Base-by-base conservation (phyloP, 2,329 filamentous ascomycete species). In the Xylaria sp. region DNA sequence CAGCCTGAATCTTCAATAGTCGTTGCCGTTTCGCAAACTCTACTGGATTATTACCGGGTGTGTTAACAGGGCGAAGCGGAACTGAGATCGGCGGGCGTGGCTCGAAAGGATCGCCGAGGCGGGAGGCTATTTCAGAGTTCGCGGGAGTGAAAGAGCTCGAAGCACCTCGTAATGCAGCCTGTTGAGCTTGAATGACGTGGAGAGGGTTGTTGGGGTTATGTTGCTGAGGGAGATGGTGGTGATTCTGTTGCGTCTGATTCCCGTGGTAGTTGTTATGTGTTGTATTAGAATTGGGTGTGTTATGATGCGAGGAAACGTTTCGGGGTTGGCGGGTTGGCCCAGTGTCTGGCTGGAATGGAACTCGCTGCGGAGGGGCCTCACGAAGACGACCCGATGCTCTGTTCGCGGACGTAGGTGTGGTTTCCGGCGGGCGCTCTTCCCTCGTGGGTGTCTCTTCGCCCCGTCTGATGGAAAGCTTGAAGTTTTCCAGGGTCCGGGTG, bases 331-430 rank as follows among this genome's bases (percentile, higher is more conserved):
- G 86, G 15, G 86, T 82, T 3, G 90, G 83, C 10, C 86, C 87
- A 1, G 89, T 89, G 73, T 96, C 93, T 33, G 93, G 93, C 76
- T 96, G 92, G 78, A 95, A 96, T 58, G 96, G 89, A 59, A 94
- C 89, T 69, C 93, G 86, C 76, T 94, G 93, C 0, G 93, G 90
- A 31, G 93, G 93, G n/a, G 92, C 92, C 77, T 96, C 92, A 70
- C 93, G 86, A 57, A 94, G 82, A 42, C 89, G 90, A 68, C 89
- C 82, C 2, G 88, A 89, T 20, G 86, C 87, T 67, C 88, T 82
- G 42, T 84, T 83, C 49, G 83, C 85, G 3, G 86, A 87, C 10
- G 82, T 81, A 2, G 81, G 81, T 3, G 78, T 77, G 58, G 71
- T 86, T 66, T 87, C 84, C 25, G 80, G 79, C 9, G 87, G 87